Percentiles rank a stretch among this genome's conserved stretches.
phyloP scores from a whole-genome alignment of 176 grass and related monocot species.

The Triticum monococcum region DNA sequence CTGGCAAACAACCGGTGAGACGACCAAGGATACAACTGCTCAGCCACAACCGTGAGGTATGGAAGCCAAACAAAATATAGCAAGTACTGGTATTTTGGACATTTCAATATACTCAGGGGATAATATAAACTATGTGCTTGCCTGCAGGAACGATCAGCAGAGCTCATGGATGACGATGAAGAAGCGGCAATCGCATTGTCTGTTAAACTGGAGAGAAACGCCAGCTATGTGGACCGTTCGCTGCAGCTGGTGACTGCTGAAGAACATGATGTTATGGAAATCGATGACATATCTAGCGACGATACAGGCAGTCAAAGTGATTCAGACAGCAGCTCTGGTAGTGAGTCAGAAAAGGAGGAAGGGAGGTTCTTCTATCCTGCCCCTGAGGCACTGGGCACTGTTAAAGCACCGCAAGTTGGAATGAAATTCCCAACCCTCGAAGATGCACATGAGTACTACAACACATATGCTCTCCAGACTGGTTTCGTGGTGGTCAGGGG shows the following conservation, averaged over 20 bases:
- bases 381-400: not conserved
- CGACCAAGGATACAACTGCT: not conserved
- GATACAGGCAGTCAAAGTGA: not conserved
- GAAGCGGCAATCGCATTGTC: not conserved
- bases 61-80: not conserved
- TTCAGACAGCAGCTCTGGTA: not conserved
- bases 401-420: not conserved
- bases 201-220: not conserved
- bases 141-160: not conserved
- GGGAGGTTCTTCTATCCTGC: not conserved
- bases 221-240: not conserved
- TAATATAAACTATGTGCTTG: not conserved
- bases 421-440: constrained; percentile 11
- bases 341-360: not conserved
- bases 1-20: not conserved
- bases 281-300: not conserved
- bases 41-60: not conserved
- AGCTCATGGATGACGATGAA: not conserved
- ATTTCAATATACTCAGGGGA: not conserved
- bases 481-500: not conserved
- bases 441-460: not conserved
- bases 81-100: not conserved
- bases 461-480: not conserved
- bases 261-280: constrained; percentile 1
- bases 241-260: not conserved